Evolutionary conservation across 2,329 filamentous ascomycete species (phyloP).

Genomic region (Trichoderma koningii): DNA sequence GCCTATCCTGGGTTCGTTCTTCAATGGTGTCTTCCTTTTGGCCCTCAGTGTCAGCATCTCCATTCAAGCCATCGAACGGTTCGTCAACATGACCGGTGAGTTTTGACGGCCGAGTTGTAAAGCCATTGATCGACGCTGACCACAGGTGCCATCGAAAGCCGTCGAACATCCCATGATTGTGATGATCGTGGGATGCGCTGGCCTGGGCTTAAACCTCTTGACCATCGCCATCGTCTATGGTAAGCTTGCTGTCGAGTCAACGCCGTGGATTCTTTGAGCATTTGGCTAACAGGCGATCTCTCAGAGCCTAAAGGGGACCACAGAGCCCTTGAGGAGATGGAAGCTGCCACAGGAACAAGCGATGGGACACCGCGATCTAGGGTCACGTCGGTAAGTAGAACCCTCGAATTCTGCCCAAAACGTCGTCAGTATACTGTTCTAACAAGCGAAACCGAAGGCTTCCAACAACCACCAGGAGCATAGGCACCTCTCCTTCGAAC

Average conservation of each 20-base stretch:
- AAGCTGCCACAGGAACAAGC: constrained; percentile 22
- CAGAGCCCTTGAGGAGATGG: constrained; percentile 19
- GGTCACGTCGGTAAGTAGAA: constrained; percentile 29
- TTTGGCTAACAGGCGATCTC: neutral
- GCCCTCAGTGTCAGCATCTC: constrained; percentile 72
- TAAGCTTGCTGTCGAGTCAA: constrained; percentile 36
- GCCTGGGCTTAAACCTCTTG: constrained; percentile 67
- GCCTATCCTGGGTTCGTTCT: constrained; percentile 73
- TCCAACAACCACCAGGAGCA: constrained; percentile 50
- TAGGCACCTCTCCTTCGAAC: constrained; percentile 45
- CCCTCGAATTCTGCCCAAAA: neutral
- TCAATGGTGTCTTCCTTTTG: constrained; percentile 75
- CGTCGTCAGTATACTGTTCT: neutral
- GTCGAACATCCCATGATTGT: constrained; percentile 67
- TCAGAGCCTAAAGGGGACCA: neutral
- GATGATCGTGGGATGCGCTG: constrained; percentile 68
- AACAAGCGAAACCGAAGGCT: constrained; percentile 9
- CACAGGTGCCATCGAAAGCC: constrained; percentile 43
- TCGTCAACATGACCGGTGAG: constrained; percentile 58
- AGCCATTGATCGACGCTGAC: constrained; percentile 7
- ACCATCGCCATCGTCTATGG: constrained; percentile 67
- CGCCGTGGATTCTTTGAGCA: constrained; percentile 28
- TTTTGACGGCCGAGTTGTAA: constrained; percentile 9
- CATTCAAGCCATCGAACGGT: constrained; percentile 72
- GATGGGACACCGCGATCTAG: constrained; percentile 28